Evolutionary conservation across 345 rosid genomes (phyloP).

Genomic region (Brassica juncea): DNA sequence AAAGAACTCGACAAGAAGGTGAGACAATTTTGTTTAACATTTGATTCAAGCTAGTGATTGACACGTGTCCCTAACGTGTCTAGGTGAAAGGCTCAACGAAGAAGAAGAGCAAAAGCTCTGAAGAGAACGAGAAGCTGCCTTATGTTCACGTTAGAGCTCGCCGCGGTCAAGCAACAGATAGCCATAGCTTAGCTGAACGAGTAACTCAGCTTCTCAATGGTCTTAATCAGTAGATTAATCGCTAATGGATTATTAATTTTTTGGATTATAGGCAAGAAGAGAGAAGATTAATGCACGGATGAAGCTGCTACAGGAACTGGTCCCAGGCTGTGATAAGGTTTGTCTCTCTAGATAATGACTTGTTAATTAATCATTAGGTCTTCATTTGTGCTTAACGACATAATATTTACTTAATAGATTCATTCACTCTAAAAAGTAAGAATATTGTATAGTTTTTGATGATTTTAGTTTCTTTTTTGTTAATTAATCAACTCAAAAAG

Average conservation of each 20-base stretch:
- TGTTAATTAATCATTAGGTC: constrained; percentile 52
- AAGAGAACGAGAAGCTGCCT: constrained; percentile 61
- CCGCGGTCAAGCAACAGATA: constrained; percentile 80
- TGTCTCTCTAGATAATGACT: constrained; percentile 21
- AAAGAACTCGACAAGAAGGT: constrained; percentile 64
- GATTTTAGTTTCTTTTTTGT: background rate
- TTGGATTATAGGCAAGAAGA: constrained; percentile 59
- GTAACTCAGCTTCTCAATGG: constrained; percentile 40
- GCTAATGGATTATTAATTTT: constrained; percentile 10
- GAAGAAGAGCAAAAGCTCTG: constrained; percentile 62
- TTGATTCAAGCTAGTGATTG: background rate
- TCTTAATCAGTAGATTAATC: constrained; percentile 24
- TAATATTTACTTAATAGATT: constrained; percentile 33
- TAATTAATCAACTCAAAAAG: constrained; percentile 25
- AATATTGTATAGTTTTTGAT: background rate
- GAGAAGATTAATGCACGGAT: constrained; percentile 78
- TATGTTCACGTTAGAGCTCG: constrained; percentile 80
- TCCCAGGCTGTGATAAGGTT: constrained; percentile 91
- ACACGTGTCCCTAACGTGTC: background rate
- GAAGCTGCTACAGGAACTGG: constrained; percentile 81
- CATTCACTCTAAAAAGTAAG: constrained; percentile 27
- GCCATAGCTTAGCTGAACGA: constrained; percentile 82
- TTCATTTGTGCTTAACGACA: constrained; percentile 40
- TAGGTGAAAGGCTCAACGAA: constrained; percentile 61
- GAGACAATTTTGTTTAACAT: background rate